A percentile compares a stretch with the other conserved stretches of the same genome.
These are phyloP conservation scores for Colletotrichum aenigma DNA, from an alignment of 2,329 filamentous ascomycete genomes.

Conservation along the genomic window DNA sequence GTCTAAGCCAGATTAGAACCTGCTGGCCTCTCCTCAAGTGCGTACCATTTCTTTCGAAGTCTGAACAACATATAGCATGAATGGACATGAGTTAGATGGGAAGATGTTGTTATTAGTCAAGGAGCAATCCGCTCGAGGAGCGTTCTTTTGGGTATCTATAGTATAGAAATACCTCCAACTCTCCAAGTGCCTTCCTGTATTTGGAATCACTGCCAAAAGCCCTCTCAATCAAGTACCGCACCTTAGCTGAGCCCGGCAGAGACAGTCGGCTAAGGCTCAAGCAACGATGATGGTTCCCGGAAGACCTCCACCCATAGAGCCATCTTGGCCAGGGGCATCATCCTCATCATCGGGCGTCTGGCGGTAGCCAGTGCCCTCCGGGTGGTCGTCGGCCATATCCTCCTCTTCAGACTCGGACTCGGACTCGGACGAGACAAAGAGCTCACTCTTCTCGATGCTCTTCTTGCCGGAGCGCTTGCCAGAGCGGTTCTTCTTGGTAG, in stretches of 20 bases:
- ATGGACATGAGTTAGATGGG: too few species aligned
- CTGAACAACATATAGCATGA: not conserved
- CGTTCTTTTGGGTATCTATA: not conserved
- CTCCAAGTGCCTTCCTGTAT: not conserved
- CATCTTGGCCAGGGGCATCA: not conserved
- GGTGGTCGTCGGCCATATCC: not conserved
- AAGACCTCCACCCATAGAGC: not conserved
- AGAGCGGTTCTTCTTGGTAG: not conserved
- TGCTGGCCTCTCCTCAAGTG: not conserved
- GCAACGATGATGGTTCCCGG: not conserved
- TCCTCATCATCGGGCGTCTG: not conserved
- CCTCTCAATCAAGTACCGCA: not conserved
- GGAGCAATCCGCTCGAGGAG: not conserved
- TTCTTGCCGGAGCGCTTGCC: not conserved
- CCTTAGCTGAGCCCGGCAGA: not conserved
- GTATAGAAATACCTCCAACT: not conserved
- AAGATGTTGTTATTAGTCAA: not conserved
- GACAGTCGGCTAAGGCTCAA: not conserved
- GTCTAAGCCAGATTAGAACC: not conserved
- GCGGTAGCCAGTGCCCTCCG: not conserved
- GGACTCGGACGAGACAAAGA: not conserved
- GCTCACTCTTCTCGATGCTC: not conserved
- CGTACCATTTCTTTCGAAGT: not conserved
- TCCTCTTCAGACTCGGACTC: not conserved
- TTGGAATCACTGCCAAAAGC: not conserved